A percentile compares a stretch with the other conserved stretches of the same genome.
Evolutionary conservation across 129 eudicot genomes (phyloP).

Genomic region (Chrysanthemum makinoi): DNA sequence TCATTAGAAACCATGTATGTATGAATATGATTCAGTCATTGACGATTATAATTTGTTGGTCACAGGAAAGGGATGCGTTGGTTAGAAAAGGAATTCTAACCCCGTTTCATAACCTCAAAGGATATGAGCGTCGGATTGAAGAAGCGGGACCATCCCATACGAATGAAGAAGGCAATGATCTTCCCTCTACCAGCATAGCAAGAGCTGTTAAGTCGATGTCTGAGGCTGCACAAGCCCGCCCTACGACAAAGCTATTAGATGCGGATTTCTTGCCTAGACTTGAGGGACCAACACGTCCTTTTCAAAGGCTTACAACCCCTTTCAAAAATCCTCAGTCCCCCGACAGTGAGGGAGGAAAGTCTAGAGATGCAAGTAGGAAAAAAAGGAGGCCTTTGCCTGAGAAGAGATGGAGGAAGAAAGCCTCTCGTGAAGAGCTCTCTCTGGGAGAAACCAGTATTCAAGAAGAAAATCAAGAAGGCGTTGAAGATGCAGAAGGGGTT

Average conservation of each 20-base stretch:
- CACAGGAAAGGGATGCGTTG: conserved; percentile 91
- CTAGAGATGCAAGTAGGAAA: conserved; percentile 43
- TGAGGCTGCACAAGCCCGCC: conserved; percentile 86
- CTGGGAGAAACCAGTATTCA: conserved; percentile 59
- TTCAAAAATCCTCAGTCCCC: conserved; percentile 43
- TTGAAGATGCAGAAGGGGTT: conserved; percentile 30
- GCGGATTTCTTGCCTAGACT: conserved; percentile 70
- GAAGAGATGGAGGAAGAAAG: conserved; percentile 66
- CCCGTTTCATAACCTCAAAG: conserved; percentile 93
- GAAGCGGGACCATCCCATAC: conserved; percentile 54
- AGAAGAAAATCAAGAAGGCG: conserved; percentile 52
- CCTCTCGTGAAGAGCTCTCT: conserved; percentile 51
- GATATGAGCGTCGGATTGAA: conserved; percentile 87
- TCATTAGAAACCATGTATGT: background rate
- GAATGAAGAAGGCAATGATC: conserved; percentile 34
- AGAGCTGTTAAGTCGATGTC: conserved; percentile 66
- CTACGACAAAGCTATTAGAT: conserved; percentile 79
- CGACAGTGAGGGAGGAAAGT: conserved; percentile 40
- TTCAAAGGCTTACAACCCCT: conserved; percentile 73
- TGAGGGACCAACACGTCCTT: conserved; percentile 70
- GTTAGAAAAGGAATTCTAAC: conserved; percentile 86
- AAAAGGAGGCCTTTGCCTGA: conserved; percentile 82
- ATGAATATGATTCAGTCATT: conserved; percentile 10
- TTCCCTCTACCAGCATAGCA: conserved; percentile 76
- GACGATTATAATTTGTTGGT: conserved; percentile 15